phyloP scores from a whole-genome alignment of 2,329 filamentous ascomycete species.

The Hymenoscyphus scutula region DNA sequence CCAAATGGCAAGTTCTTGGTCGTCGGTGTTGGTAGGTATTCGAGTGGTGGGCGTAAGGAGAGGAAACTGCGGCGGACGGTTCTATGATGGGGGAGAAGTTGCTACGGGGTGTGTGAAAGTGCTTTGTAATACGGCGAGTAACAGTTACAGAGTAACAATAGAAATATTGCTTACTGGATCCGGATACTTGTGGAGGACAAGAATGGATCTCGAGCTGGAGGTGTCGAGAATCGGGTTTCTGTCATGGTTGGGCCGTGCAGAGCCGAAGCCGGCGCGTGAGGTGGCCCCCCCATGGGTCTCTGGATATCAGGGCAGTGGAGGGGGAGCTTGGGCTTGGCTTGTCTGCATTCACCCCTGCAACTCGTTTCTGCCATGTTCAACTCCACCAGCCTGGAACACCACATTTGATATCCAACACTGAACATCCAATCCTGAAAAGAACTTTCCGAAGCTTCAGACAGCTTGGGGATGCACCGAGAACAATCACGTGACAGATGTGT shows the following conservation, averaged over 20 bases:
- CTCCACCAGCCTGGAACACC: slow-evolving; percentile 1
- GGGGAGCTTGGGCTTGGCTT: background rate
- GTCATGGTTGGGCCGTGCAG: background rate
- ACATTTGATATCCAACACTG: background rate
- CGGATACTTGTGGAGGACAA: too few species aligned
- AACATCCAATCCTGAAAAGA: background rate
- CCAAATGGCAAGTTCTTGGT: background rate
- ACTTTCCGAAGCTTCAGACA: background rate
- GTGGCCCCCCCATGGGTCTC: too few species aligned
- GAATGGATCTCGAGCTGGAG: too few species aligned
- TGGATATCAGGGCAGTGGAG: too few species aligned
- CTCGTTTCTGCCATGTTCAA: background rate
- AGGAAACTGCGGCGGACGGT: background rate
- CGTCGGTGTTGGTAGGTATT: background rate
- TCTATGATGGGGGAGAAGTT: background rate
- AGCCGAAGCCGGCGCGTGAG: background rate
- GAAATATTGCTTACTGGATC: slow-evolving; percentile 2
- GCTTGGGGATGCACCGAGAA: background rate
- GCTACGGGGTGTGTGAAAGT: background rate
- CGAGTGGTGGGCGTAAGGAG: background rate
- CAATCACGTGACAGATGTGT: background rate
- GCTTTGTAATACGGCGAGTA: slow-evolving; percentile 1
- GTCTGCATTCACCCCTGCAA: background rate
- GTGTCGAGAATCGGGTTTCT: background rate
- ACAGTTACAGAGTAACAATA: too few species aligned